Conservation (phyloP, 2,329 filamentous ascomycete species). For the Tolypocladium inflatum region DNA sequence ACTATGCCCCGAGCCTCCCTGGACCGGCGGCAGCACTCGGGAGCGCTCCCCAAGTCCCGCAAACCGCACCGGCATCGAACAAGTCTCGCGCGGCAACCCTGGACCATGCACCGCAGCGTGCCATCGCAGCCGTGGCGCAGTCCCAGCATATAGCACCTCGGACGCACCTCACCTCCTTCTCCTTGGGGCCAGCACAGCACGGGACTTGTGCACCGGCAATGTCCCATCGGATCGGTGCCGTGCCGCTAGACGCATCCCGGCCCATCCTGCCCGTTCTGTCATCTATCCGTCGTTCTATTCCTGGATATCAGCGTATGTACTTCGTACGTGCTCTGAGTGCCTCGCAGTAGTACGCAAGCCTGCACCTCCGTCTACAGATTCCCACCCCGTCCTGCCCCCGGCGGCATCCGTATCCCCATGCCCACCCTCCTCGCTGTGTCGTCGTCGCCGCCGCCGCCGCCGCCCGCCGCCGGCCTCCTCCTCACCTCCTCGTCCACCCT, state of each 20-base stretch:
- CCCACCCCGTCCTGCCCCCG: slow-evolving; percentile 22
- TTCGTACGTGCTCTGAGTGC: not conserved
- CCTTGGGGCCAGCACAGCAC: not conserved
- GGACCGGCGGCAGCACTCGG: too few species aligned
- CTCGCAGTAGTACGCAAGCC: not conserved
- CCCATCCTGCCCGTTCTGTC: not conserved
- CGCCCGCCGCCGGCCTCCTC: slow-evolving; percentile 9
- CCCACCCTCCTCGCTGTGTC: slow-evolving; percentile 9
- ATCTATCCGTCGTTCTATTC: not conserved
- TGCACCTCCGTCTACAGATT: not conserved
- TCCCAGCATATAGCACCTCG: not conserved
- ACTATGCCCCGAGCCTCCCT: too few species aligned
- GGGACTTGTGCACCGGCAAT: not conserved
- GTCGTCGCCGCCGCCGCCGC: slow-evolving; percentile 10
- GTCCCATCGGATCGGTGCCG: not conserved
- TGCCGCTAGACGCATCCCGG: not conserved
- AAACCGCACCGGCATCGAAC: too few species aligned
- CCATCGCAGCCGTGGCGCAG: not conserved
- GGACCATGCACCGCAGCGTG: not conserved
- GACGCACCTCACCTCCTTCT: not conserved
- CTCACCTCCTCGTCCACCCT: slow-evolving; percentile 62
- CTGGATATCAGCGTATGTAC: not conserved
- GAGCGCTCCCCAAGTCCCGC: too few species aligned
- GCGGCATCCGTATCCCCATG: slow-evolving; percentile 47
- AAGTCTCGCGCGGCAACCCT: not conserved